A percentile compares a stretch with the other conserved stretches of the same genome.
Evolutionary conservation across 2,329 filamentous ascomycete species (phyloP).

Genomic region (Pleurostoma richardsiae): DNA sequence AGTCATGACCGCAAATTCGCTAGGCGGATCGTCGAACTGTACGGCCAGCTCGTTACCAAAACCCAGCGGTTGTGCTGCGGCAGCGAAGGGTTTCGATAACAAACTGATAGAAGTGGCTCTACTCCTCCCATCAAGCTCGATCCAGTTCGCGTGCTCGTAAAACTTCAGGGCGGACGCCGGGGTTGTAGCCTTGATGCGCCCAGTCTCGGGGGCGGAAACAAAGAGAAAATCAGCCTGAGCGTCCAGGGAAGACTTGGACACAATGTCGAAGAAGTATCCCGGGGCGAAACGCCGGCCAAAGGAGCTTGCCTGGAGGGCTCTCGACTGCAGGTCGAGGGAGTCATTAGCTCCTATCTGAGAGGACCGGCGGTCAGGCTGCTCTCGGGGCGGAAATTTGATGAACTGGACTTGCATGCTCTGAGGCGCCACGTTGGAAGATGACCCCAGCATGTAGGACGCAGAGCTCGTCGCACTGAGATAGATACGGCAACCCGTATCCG

Average conservation of each 20-base stretch:
- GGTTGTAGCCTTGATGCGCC: constrained; percentile 64
- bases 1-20: constrained; percentile 86
- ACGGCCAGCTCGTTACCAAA: constrained; percentile 95
- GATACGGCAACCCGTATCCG: constrained; percentile 82
- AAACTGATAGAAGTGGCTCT: constrained; percentile 74
- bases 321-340: constrained; percentile 41
- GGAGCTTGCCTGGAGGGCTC: constrained; percentile 41
- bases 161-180: constrained; percentile 53
- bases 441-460: constrained; percentile 58
- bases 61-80: constrained; percentile 62
- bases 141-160: constrained; percentile 75
- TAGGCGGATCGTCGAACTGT: constrained; percentile 81
- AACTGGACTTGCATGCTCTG: constrained; percentile 98
- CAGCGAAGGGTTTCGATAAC: constrained; percentile 67
- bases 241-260: constrained; percentile 47
- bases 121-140: constrained; percentile 61
- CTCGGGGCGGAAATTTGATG: constrained; percentile 81
- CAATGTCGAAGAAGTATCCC: constrained; percentile 86
- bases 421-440: constrained; percentile 60
- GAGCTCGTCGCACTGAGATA: constrained; percentile 88
- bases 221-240: constrained; percentile 67
- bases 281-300: constrained; percentile 66
- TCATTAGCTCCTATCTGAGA: constrained; percentile 24
- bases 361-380: constrained; percentile 19
- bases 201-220: constrained; percentile 81